Conservation (phyloP, 2,329 filamentous ascomycete genomes). For the Botrytis paeoniae region DNA sequence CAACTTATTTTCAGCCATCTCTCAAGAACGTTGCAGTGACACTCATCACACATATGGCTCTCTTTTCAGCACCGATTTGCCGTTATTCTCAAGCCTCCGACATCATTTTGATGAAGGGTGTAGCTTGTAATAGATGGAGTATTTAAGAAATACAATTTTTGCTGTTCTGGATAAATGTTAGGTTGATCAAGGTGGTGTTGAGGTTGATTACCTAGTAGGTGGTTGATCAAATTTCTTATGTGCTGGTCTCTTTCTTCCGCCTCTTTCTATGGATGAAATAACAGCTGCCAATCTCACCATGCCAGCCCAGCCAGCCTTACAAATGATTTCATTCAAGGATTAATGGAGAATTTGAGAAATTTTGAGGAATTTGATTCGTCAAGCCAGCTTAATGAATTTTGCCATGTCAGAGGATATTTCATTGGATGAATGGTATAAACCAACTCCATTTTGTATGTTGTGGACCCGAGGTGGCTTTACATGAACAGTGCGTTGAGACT, state of each 20-base stretch:
- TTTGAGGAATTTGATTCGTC: conserved; percentile 8
- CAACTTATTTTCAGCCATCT: conserved; percentile 17
- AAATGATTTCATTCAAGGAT: conserved; percentile 17
- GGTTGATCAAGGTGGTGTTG: background rate
- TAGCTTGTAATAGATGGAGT: background rate
- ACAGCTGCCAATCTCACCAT: conserved; percentile 16
- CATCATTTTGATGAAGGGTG: conserved; percentile 11
- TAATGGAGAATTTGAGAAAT: background rate
- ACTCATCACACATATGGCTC: conserved; percentile 17
- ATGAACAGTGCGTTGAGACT: conserved; percentile 2
- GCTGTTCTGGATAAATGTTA: background rate
- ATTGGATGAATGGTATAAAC: background rate
- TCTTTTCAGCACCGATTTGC: conserved; percentile 7
- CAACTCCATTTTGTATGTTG: background rate
- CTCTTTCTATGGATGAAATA: conserved; percentile 1
- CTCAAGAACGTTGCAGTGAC: conserved; percentile 16
- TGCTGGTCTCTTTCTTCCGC: conserved; percentile 8
- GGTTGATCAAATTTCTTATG: background rate
- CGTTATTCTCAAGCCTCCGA: conserved; percentile 13
- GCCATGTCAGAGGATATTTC: conserved; percentile 17
- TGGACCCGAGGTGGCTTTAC: conserved; percentile 5
- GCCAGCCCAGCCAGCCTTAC: conserved; percentile 13
- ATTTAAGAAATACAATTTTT: background rate
- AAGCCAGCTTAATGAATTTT: conserved; percentile 3
- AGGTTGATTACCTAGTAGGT: background rate